phyloP scores from a whole-genome alignment of 2,329 filamentous ascomycete species.

The Colletotrichum sp. region DNA sequence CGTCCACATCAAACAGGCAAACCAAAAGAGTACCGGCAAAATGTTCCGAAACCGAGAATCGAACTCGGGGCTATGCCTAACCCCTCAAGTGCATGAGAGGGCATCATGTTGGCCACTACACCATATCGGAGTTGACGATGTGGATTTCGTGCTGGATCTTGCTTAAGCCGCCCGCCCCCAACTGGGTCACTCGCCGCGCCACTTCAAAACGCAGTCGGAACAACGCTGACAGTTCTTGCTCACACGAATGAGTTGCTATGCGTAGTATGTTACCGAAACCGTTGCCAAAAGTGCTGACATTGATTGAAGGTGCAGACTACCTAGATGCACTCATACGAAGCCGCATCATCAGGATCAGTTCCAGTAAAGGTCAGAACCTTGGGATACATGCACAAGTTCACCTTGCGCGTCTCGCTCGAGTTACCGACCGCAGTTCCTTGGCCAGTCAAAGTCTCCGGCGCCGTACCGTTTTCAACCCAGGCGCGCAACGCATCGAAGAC shows the following conservation, averaged over 20 bases:
- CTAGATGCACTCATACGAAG: background rate
- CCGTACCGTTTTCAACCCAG: background rate
- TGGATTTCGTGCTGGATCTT: rapidly evolving
- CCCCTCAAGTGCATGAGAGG: background rate
- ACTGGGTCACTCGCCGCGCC: background rate
- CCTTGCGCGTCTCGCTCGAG: background rate
- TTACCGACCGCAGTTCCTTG: background rate
- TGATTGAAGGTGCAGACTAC: background rate
- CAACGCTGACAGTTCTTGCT: background rate
- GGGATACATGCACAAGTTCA: background rate
- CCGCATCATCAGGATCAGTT: background rate
- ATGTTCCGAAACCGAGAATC: background rate
- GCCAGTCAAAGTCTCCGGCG: background rate
- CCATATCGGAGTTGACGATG: background rate
- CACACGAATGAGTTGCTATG: background rate
- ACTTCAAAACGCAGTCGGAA: background rate
- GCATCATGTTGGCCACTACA: conserved; percentile 8
- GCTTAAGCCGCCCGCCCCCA: background rate
- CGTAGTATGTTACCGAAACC: background rate
- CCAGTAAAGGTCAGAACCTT: background rate
- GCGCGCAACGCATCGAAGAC: background rate
- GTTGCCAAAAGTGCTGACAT: background rate
- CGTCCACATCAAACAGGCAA: background rate
- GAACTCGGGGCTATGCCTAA: conserved; percentile 7
- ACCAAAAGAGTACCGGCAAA: background rate